Conservation (phyloP, 148 eudicot species). For the Rhododendron kiyosumense region DNA sequence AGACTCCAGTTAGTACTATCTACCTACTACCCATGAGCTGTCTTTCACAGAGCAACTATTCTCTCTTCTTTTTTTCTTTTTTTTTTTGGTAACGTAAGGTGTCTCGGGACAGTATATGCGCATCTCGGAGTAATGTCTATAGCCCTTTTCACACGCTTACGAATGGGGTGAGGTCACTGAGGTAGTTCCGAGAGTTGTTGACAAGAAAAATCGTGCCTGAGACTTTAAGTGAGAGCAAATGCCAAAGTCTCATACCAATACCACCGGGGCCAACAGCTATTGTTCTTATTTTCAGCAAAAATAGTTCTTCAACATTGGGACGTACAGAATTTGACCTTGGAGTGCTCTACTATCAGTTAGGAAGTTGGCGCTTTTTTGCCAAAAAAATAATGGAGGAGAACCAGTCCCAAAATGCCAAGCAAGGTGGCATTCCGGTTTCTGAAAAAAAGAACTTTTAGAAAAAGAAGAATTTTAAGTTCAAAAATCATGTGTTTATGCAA, state of each 20-base stretch:
- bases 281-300: background rate
- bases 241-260: too few relatives aligned
- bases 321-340: background rate
- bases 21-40: slow-evolving; percentile 1
- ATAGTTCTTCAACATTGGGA: background rate
- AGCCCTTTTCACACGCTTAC: too few relatives aligned
- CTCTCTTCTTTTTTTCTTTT: too few relatives aligned
- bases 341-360: background rate
- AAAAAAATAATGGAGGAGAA: background rate
- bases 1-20: background rate
- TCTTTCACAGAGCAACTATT: background rate
- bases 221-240: background rate
- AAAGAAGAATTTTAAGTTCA: too few relatives aligned
- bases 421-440: too few relatives aligned
- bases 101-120: background rate
- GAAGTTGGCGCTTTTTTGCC: background rate
- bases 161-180: too few relatives aligned
- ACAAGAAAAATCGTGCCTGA: too few relatives aligned
- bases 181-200: too few relatives aligned
- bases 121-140: too few relatives aligned
- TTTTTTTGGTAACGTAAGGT: background rate
- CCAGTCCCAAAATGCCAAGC: background rate
- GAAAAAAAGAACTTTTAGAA: too few relatives aligned
- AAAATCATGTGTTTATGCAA: too few relatives aligned
- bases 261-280: background rate